Percentiles rank a stretch among this genome's conserved stretches.
phyloP scores from a whole-genome alignment of 1,139 yeast species.

The Protomyces pachydermus region DNA sequence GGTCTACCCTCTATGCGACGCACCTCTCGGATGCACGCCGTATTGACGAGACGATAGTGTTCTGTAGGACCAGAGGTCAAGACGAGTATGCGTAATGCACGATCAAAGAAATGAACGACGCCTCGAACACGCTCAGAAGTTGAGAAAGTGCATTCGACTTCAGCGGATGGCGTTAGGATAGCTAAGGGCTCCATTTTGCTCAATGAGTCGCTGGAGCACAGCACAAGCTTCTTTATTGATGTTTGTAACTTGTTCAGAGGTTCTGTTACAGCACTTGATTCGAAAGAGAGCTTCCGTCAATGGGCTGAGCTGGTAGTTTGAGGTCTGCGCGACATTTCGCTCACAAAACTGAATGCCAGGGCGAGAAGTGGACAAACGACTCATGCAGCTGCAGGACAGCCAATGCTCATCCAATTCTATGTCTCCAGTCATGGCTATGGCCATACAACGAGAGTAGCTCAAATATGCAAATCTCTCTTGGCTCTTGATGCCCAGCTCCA shows the following conservation, averaged over 20 bases:
- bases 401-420: neutral
- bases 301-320: no score
- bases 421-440: constrained; percentile 24
- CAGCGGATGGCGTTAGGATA: neutral
- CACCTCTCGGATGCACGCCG: neutral
- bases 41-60: neutral
- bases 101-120: neutral
- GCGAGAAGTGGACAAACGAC: no score
- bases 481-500: neutral
- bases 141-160: neutral
- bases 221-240: no score
- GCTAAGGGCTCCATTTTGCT: neutral
- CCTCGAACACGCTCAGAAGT: neutral
- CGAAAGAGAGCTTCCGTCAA: no score
- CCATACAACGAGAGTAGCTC: constrained; percentile 21
- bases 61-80: neutral
- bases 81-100: neutral
- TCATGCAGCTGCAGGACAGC: neutral
- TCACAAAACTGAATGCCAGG: no score
- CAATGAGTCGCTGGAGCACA: no score
- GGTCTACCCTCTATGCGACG: neutral
- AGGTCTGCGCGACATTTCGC: no score
- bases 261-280: no score
- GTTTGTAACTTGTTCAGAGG: no score
- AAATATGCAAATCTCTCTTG: constrained; percentile 2